Evolutionary conservation across 768 basidiomycete species (phyloP).

Genomic region (Russula compacta): DNA sequence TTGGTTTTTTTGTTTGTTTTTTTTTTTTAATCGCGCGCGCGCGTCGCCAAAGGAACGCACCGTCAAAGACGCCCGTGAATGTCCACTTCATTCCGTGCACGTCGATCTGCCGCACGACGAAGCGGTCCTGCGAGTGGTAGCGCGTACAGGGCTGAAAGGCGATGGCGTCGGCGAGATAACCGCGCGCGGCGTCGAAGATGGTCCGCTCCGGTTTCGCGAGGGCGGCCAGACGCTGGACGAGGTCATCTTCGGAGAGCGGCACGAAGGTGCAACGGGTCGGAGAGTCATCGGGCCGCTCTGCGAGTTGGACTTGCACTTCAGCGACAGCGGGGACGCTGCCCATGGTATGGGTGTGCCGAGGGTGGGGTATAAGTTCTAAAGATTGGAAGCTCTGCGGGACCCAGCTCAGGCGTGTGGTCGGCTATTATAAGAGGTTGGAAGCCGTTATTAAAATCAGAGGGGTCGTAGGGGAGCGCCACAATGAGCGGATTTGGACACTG

Average conservation of each 20-base stretch:
- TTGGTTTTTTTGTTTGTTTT: too few species aligned
- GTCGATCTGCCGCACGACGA: slow-evolving; percentile 32
- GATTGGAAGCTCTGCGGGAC: neutral
- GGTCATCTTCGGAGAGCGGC: slow-evolving; percentile 13
- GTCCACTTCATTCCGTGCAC: slow-evolving; percentile 33
- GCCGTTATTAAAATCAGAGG: neutral
- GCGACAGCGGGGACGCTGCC: neutral
- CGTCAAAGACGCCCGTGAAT: slow-evolving; percentile 41
- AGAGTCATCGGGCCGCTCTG: slow-evolving; percentile 15
- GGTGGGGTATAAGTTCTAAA: neutral
- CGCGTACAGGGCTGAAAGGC: slow-evolving; percentile 37
- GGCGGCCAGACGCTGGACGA: slow-evolving; percentile 5
- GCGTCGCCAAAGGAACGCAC: slow-evolving; percentile 22
- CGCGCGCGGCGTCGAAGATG: slow-evolving; percentile 15
- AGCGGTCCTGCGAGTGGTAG: slow-evolving; percentile 36
- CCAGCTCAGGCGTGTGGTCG: neutral
- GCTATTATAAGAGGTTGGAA: neutral
- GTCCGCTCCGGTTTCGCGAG: slow-evolving; percentile 15
- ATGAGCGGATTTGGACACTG: neutral
- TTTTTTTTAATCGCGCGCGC: too few species aligned
- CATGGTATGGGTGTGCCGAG: neutral
- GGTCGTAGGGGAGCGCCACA: slow-evolving; percentile 8
- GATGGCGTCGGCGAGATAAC: slow-evolving; percentile 31
- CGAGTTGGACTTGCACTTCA: slow-evolving; percentile 16
- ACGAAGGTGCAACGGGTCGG: slow-evolving; percentile 15